Percentiles rank a stretch among this genome's conserved stretches.
phyloP scores from a whole-genome alignment of 257 asterid species.

The Galeopsis tetrahit region DNA sequence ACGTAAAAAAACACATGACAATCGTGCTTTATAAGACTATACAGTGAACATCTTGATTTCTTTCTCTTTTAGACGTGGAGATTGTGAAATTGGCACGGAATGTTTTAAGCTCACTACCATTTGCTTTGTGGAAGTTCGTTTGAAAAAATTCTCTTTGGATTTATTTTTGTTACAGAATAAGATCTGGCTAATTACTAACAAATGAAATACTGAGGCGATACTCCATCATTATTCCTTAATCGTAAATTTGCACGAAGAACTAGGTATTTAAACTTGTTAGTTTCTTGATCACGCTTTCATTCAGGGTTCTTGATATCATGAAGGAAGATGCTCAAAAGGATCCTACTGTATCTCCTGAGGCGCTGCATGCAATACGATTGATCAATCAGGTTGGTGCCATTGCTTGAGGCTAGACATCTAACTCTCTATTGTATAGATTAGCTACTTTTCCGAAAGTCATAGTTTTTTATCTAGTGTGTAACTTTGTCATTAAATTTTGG shows the following conservation, averaged over 20 bases:
- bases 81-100: slow-evolving; percentile 23
- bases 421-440: slow-evolving; percentile 13
- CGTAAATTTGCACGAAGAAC: slow-evolving; percentile 19
- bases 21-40: background rate
- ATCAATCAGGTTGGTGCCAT: slow-evolving; percentile 64
- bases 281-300: slow-evolving; percentile 36
- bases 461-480: slow-evolving; percentile 18
- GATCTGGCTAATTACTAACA: slow-evolving; percentile 23
- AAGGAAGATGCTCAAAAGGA: slow-evolving; percentile 84
- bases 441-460: background rate
- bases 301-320: slow-evolving; percentile 93
- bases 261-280: slow-evolving; percentile 1
- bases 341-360: slow-evolving; percentile 79
- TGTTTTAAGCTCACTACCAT: background rate
- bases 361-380: slow-evolving; percentile 71
- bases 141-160: slow-evolving; percentile 1
- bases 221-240: slow-evolving; percentile 22
- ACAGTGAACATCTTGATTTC: slow-evolving; percentile 7
- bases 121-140: slow-evolving; percentile 7
- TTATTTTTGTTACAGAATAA: slow-evolving; percentile 10
- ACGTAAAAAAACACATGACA: slow-evolving; percentile 12
- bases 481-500: background rate
- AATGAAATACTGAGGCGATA: slow-evolving; percentile 4
- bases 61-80: slow-evolving; percentile 18
- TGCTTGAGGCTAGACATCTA: slow-evolving; percentile 24